Evolutionary conservation across 1,284 basidiomycete species (phyloP).

Genomic region (Cryptococcus sp.): DNA sequence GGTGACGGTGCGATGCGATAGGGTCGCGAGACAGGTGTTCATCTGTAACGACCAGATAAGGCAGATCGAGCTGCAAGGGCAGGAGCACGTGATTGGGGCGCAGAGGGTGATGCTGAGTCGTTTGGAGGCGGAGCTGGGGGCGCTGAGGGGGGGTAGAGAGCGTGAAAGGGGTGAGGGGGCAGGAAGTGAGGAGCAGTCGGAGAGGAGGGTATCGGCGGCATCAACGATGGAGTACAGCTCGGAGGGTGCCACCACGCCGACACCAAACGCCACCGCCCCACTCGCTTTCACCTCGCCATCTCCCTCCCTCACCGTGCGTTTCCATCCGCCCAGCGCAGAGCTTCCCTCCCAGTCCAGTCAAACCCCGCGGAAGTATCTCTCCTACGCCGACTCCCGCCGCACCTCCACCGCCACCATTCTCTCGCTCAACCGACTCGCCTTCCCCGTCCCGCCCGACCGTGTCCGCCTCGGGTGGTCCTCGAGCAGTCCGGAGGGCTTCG

Average conservation of each 20-base stretch:
- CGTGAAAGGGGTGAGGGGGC: no score
- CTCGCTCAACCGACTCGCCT: conserved; percentile 15
- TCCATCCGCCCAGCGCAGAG: not conserved
- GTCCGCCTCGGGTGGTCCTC: not conserved
- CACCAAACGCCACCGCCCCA: not conserved
- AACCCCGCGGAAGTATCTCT: not conserved
- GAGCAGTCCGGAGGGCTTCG: not conserved
- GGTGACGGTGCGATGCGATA: conserved; percentile 16
- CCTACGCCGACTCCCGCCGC: not conserved
- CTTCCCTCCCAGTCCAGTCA: not conserved
- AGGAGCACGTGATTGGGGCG: conserved; percentile 19
- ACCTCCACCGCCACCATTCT: conserved; percentile 17
- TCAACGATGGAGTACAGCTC: not conserved
- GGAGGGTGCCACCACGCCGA: not conserved
- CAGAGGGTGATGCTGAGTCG: conserved; percentile 8
- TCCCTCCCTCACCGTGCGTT: not conserved
- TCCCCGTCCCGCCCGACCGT: conserved; percentile 19
- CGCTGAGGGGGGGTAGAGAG: not conserved
- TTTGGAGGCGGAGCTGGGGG: not conserved
- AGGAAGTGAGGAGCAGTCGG: no score
- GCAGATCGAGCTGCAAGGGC: conserved; percentile 23
- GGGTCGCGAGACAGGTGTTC: conserved; percentile 26
- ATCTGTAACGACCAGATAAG: conserved; percentile 32
- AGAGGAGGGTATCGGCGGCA: not conserved
- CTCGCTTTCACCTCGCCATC: no score